Base-by-base conservation (phyloP, 139 green algal species). In the Zygnema cylindricum region DNA sequence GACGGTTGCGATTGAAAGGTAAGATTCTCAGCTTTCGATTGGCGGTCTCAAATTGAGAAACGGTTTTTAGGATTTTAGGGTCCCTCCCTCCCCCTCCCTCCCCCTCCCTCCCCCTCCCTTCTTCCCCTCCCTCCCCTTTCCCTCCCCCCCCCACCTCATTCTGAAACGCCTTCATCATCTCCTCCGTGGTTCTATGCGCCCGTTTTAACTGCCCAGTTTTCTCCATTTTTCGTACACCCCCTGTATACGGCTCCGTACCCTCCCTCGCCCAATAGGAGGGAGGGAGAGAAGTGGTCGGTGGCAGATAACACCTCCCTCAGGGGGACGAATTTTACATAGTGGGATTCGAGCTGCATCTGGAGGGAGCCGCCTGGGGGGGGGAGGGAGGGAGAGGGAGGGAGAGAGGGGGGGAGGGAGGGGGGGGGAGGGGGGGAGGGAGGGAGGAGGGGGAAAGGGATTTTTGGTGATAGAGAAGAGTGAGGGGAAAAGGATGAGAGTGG, bases 221-320 rank as follows among this genome's bases (percentile, higher is more conserved):
- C 16, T n/a, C n/a, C n/a, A 16, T 63, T 16, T 16, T 16, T 16
- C 49, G 49, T 25, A 16, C 7, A 7, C 7, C 49, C 49, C 49
- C 16, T 63, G 1, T 85, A 85, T 21, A 85, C 78, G 2, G 38
- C 25, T n/a, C 78, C 78, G 39, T 76, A 54, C 2, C 78, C 78
- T 35, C 78, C 78, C 78, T 40, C n/a, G 0, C 78, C 78, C 21
- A 85, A 39, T 38, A 55, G n/a, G 22, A 33, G 21, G 1, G 36
- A 63, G 0, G 21, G n/a, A 30, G n/a, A n/a, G 25, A 85, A 85
- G 78, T 85, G 0, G 43, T 85, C 33, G 33, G 78, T 85, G 36
- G 78, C 78, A 22, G 25, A n/a, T 21, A 76, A 21, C n/a, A 85
- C 25, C 1, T 69, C 78, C 2, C 22, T 55, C 32, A 69, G 78